Evolutionary conservation across 768 basidiomycete genomes (phyloP), one percentile per base, ranked within the genome.

Genomic region (Phanerochaete carnosa): DNA sequence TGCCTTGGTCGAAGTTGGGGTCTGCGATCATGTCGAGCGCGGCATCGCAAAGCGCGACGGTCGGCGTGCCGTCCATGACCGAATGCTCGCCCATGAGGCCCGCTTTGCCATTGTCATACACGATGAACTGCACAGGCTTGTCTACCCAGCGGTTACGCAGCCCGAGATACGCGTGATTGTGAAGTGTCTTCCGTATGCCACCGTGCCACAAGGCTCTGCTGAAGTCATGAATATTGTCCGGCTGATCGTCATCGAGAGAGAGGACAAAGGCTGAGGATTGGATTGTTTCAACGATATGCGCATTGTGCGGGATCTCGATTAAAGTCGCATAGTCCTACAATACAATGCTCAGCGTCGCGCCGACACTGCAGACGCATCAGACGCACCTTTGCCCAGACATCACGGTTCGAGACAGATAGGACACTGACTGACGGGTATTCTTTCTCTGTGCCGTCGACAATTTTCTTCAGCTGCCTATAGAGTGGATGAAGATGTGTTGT

Each of bases 31-130:
- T 79, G 59, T 80, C 80, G 63, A 93, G 79, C 37, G 92, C 76
- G 22, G 85, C 81, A 67, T 93, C 88, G 65, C 85, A 88, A 65
- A 92, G 70, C 25, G 91, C 81, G 26, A 83, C 85, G 16, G 85
- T 89, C 3, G 92, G 92, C 16, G 92, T 94, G 35, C 92, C 92
- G 66, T 94, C 92, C 92, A 94, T 94, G 60, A 91, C 79, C 19
- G 90, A 92, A 71, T 94, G 95, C 72, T 98, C 95, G 49, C 95
- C 95, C 83, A 96, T 90, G 67, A 97, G 74, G 4, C 94, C 95
- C 1, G 92, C 89, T 52, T 83, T 78, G 13, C 79, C 84, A 64
- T 93, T 91, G 71, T 92, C 91, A 68, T 86, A 93, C 5, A 98
- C 84, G 60, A 97, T 83, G 70, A 94, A 87, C 71, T 98, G 85